Base-by-base conservation (phyloP, 208 protist species). In the Endotrypanum monterogeii region DNA sequence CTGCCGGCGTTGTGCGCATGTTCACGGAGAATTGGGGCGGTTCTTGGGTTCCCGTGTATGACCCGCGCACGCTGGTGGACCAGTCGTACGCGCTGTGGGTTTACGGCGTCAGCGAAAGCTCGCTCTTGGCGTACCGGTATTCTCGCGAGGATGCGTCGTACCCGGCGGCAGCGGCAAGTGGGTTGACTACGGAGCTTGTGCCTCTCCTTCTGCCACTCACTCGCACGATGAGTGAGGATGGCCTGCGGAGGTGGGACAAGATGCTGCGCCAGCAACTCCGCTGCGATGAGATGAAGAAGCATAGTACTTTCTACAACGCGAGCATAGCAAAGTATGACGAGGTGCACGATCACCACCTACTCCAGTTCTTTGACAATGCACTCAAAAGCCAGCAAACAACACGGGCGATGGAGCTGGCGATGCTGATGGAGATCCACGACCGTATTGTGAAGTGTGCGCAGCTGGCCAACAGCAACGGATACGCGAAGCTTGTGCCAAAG, bases 1-100 rank as follows among this genome's bases (percentile, higher is more conserved):
- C 89, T 14, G 92, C 92, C 2, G 92, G 92, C 16, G 90, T 97
- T 55, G 83, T 97, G 79, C 89, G 88, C 52, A 83, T 95, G 80
- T 89, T 86, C 79, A 94, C 89, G 44, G 80, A 89, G 60, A 79
- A 75, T 68, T 97, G 90, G 90, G 90, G 90, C 55, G 92, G 92
- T 12, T 66, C 83, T 51, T 97, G 92, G 90, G 74, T 95, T 11
- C 90, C 92, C 8, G 87, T 97, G 30, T 93, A 89, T 76, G 90
- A 95, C 77, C 90, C 92, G 0, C 87, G 86, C 41, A 66, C 73
- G 12, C 79, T 82, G 48, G 82, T 86, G n/a, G 85, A 83, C 44
- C 60, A 73, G 72, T 76, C 70, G 35, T 75, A 72, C 46, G 76
- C 76, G 48, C 56, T 83, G 56, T 87, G 83, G 83, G 80, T 94